A percentile compares a stretch with the other conserved stretches of the same genome.
Evolutionary conservation across 148 eudicot genomes (phyloP).

Genomic region (Arbutus unedo): DNA sequence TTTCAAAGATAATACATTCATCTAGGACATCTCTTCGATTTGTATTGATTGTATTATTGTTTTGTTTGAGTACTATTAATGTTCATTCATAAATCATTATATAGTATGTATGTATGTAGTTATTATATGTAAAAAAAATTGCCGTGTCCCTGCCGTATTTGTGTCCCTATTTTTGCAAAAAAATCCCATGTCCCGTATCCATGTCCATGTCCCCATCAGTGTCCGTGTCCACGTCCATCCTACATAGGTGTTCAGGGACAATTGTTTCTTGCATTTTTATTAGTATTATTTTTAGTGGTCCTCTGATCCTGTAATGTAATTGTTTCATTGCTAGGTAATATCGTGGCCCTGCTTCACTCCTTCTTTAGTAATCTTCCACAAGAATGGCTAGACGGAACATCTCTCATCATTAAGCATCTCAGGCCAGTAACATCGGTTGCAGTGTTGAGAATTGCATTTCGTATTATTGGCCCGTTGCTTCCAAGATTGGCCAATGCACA

Average conservation of each 20-base stretch:
- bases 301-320: conserved; percentile 17
- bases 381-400: conserved; percentile 94
- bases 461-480: conserved; percentile 94
- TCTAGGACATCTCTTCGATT: too few species aligned
- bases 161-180: too few species aligned
- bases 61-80: too few species aligned
- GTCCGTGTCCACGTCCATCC: too few species aligned
- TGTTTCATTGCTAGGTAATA: conserved; percentile 51
- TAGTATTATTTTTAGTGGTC: neutral
- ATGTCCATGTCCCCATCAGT: too few species aligned
- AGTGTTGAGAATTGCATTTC: conserved; percentile 84
- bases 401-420: conserved; percentile 72
- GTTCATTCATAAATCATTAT: too few species aligned
- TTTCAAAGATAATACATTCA: too few species aligned
- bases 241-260: neutral
- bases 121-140: too few species aligned
- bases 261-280: neutral
- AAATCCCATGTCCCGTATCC: too few species aligned
- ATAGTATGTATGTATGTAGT: too few species aligned
- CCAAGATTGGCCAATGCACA: conserved; percentile 94
- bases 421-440: conserved; percentile 89
- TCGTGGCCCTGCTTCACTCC: conserved; percentile 79
- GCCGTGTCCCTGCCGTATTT: too few species aligned
- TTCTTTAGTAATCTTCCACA: conserved; percentile 92
- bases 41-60: too few species aligned